Base-by-base conservation (phyloP, 352 stramenopile genomes). In the Globisporangium carolinianum region DNA sequence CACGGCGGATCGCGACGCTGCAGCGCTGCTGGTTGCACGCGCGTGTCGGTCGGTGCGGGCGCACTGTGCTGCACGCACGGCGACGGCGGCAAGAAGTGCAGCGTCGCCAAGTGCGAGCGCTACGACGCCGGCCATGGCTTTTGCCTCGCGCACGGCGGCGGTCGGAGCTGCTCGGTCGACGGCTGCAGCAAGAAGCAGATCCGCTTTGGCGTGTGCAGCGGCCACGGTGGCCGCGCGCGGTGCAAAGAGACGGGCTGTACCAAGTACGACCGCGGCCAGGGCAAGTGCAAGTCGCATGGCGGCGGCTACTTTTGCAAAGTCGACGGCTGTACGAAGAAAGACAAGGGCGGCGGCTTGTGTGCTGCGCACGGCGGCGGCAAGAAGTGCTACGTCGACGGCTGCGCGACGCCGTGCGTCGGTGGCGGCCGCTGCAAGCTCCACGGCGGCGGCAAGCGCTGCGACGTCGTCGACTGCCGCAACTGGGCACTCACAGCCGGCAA, bases 221-320 rank as follows among this genome's bases (percentile, higher is more conserved):
- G 76, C 36, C 83, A 91, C 58, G 81, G 81, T 48, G 81, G 81
- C 47, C 79, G 79, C 18, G 79, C 77, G 46, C 76, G 82, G 49
- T 93, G 83, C 69, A 83, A 86, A 43, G 76, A 86, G 36, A 75
- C 84, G 43, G 81, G 81, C 11, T 93, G 83, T 46, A 71, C 81
- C 39, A 93, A 93, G 59, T 88, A 74, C 53, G 81, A 91, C 54
- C 71, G 81, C 50, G 77, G 81, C 4, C 76, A 91, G 61, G 82
- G 81, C 42, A 84, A 87, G 49, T 94, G 83, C 66, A 94, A 94
- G 62, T 67, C 75, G 10, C 83, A 94, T 53, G 83, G 83, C n/a
- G 83, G 83, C 4, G 83, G 83, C 12, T 91, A 94, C 58, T 81
- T 79, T 41, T 95, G 86, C 57, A 91, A 91, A 53, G 56, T 77